Conservation (phyloP, 2,329 filamentous ascomycete species). For the Penicillium sp. region DNA sequence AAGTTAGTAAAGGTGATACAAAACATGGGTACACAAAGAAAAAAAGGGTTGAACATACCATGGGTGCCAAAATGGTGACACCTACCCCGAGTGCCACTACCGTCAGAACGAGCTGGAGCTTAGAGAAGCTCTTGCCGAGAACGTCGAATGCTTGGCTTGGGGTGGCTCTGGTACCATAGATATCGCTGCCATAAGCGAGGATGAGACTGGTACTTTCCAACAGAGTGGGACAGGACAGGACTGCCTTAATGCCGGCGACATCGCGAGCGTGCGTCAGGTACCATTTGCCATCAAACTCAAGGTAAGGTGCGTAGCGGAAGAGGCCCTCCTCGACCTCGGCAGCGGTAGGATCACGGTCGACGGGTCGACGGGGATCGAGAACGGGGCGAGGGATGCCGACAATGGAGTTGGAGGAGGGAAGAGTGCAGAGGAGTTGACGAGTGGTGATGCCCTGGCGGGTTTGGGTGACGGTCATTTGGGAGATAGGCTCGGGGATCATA, state of each 20-base stretch:
- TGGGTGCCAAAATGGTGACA: conserved; percentile 76
- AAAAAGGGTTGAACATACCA: conserved; percentile 62
- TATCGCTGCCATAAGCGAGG: conserved; percentile 80
- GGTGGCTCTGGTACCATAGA: conserved; percentile 84
- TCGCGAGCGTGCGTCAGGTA: conserved; percentile 81
- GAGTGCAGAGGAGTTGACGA: conserved; percentile 76
- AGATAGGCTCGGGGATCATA: conserved; percentile 76
- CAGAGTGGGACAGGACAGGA: conserved; percentile 74
- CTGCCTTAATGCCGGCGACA: conserved; percentile 70
- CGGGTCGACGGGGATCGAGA: conserved; percentile 82
- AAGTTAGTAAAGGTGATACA: conserved; percentile 18
- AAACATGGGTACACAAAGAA: not conserved
- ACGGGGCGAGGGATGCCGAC: conserved; percentile 76
- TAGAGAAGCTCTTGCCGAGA: conserved; percentile 90
- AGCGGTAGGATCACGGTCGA: conserved; percentile 78
- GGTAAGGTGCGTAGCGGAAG: conserved; percentile 69
- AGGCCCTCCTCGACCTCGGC: conserved; percentile 84
- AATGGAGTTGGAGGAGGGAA: conserved; percentile 73
- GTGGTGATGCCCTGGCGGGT: conserved; percentile 90
- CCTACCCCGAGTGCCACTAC: conserved; percentile 77
- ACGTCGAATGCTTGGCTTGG: conserved; percentile 92
- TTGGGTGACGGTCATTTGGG: conserved; percentile 77
- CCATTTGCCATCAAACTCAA: conserved; percentile 82
- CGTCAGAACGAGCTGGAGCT: conserved; percentile 79
- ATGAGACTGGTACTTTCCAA: conserved; percentile 92